Evolutionary conservation across 2,329 filamentous ascomycete species (phyloP).

Genomic region (Drechslerella stenobrocha): DNA sequence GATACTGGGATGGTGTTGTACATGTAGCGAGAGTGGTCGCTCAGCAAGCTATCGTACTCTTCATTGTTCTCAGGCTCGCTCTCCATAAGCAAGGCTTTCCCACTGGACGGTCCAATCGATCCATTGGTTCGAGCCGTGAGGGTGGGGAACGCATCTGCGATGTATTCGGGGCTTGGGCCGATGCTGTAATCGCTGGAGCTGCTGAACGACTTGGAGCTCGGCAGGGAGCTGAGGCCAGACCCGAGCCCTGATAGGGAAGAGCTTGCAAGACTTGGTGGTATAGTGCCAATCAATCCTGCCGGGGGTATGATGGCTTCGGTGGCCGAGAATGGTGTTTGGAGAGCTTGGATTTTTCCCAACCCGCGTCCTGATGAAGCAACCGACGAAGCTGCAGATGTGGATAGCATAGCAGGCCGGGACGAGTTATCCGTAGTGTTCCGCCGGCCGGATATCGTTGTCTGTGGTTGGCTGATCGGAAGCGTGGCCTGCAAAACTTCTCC

Average conservation of each 20-base stretch:
- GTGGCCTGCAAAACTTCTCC: conserved; percentile 46
- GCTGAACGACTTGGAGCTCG: conserved; percentile 40
- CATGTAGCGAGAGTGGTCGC: conserved; percentile 42
- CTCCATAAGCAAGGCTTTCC: conserved; percentile 48
- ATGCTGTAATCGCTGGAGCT: conserved; percentile 44
- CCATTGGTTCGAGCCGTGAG: conserved; percentile 25
- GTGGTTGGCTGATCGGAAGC: conserved; percentile 30
- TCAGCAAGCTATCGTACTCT: conserved; percentile 43
- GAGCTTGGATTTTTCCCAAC: conserved; percentile 33
- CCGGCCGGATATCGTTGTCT: conserved; percentile 26
- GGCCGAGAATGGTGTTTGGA: conserved; percentile 35
- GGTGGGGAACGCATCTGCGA: conserved; percentile 37
- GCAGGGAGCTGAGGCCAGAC: conserved; percentile 27
- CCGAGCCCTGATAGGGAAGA: conserved; percentile 30
- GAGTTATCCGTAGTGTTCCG: conserved; percentile 44
- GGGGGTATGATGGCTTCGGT: conserved; percentile 35
- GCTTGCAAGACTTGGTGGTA: conserved; percentile 40
- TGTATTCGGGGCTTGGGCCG: conserved; percentile 41
- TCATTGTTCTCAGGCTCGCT: conserved; percentile 44
- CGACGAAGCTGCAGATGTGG: conserved; percentile 34
- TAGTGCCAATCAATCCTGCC: conserved; percentile 42
- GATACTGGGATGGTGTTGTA: conserved; percentile 37
- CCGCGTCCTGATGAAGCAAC: conserved; percentile 33
- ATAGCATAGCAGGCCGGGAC: conserved; percentile 33
- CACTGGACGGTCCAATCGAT: conserved; percentile 38